phyloP scores from a whole-genome alignment of 2,329 filamentous ascomycete species.

The Hypoxylon sp. region DNA sequence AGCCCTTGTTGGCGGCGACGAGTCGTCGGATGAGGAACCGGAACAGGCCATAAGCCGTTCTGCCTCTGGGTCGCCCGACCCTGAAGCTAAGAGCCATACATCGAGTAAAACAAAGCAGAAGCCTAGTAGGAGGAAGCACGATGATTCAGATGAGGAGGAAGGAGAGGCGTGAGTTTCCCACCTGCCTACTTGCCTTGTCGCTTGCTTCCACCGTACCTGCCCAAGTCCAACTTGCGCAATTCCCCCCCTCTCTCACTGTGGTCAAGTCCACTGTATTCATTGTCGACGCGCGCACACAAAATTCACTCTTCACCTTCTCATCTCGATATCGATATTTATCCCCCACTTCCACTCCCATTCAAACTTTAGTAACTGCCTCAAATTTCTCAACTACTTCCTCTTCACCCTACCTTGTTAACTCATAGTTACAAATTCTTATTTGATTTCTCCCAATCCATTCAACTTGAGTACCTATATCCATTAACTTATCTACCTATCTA shows the following conservation, averaged over 20 bases:
- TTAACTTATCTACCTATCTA: constrained; percentile 25
- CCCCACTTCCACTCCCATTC: not conserved
- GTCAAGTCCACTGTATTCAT: not conserved
- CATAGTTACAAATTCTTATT: not conserved
- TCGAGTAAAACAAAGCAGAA: constrained; percentile 62
- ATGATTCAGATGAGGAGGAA: constrained; percentile 81
- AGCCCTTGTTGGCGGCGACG: constrained; percentile 86
- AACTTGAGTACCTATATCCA: not conserved
- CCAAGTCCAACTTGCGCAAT: not conserved
- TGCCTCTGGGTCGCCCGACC: constrained; percentile 67
- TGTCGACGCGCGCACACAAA: not conserved
- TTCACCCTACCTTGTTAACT: not conserved
- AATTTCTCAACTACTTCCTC: not conserved
- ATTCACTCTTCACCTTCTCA: not conserved
- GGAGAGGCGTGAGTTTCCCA: constrained; percentile 81
- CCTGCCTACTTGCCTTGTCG: constrained; percentile 40
- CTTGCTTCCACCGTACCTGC: constrained; percentile 20
- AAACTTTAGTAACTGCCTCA: not conserved
- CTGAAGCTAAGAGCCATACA: constrained; percentile 54
- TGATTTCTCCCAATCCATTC: not conserved
- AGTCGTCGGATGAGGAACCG: constrained; percentile 70
- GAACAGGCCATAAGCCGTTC: constrained; percentile 68
- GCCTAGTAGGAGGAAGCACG: constrained; percentile 65
- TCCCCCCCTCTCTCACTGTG: not conserved
- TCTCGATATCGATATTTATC: not conserved